phyloP scores from a whole-genome alignment of 208 protist genomes.

The Leishmania tropica region DNA sequence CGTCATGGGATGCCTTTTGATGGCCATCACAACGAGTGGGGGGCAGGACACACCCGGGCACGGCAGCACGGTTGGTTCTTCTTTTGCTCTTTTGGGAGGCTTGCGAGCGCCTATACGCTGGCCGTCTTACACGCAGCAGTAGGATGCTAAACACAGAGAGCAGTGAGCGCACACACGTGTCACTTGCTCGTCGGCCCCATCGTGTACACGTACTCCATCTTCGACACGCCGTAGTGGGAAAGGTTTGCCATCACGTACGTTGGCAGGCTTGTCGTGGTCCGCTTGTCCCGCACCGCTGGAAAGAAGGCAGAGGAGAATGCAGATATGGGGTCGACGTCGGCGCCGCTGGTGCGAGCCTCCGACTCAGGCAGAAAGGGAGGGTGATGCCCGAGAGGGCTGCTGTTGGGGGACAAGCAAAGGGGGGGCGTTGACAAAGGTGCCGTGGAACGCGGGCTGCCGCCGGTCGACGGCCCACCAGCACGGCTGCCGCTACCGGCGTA shows the following conservation, averaged over 20 bases:
- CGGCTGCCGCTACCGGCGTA: slow-evolving; percentile 12
- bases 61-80: background rate
- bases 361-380: background rate
- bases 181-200: slow-evolving; percentile 20
- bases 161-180: background rate
- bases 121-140: background rate
- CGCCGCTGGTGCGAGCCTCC: background rate
- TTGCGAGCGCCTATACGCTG: background rate
- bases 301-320: slow-evolving; percentile 32
- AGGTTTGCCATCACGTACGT: slow-evolving; percentile 42
- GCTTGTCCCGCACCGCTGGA: slow-evolving; percentile 26
- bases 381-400: background rate
- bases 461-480: background rate
- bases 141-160: background rate
- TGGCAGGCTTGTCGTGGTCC: slow-evolving; percentile 32
- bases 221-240: slow-evolving; percentile 54
- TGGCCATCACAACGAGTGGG: background rate
- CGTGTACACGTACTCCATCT: slow-evolving; percentile 46
- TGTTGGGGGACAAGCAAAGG: background rate
- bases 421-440: background rate
- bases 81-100: background rate
- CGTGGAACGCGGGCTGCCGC: slow-evolving; percentile 11
- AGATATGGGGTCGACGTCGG: background rate
- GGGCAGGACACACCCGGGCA: background rate
- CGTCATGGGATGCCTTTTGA: background rate